Percentiles rank a stretch among this genome's conserved stretches.
Evolutionary conservation across 192 early-diverging fungal genomes (phyloP).

Genomic region (Linnemannia hyalina): DNA sequence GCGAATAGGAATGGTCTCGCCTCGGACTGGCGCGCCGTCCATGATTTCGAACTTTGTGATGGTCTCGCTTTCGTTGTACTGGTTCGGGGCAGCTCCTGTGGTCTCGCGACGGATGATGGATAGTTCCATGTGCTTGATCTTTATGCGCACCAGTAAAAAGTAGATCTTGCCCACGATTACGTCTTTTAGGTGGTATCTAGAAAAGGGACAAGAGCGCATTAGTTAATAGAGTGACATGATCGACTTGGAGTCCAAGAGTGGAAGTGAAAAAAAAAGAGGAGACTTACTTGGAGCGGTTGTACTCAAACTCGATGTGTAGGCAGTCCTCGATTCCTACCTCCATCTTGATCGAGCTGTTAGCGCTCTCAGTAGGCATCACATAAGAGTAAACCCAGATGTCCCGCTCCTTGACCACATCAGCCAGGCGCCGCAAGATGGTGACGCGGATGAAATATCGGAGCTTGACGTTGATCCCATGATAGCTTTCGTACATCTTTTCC

Average conservation of each 20-base stretch:
- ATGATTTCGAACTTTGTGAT: constrained; percentile 99
- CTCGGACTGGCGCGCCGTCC: constrained; percentile 97
- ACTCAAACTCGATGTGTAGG: constrained; percentile 99
- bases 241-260: background rate
- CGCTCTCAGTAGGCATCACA: constrained; percentile 88
- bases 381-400: constrained; percentile 99
- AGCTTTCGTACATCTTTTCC: constrained; percentile 98
- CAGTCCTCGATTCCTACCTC: constrained; percentile 99
- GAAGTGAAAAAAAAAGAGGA: background rate
- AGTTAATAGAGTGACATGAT: background rate
- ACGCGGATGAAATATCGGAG: constrained; percentile 98
- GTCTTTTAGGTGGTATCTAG: constrained; percentile 96
- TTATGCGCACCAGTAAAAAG: constrained; percentile 98
- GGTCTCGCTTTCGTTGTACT: constrained; percentile 99
- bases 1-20: constrained; percentile 98
- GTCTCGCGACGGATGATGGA: constrained; percentile 98
- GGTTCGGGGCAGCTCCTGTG: constrained; percentile 95
- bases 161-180: constrained; percentile 99
- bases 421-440: constrained; percentile 87
- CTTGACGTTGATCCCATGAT: constrained; percentile 98
- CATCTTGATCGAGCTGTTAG: constrained; percentile 98
- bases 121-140: constrained; percentile 99
- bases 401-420: constrained; percentile 89
- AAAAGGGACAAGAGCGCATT: background rate
- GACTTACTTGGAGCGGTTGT: constrained; percentile 96